Conservation (phyloP, 306 rosid genomes). For the Cucumis cinereus region DNA sequence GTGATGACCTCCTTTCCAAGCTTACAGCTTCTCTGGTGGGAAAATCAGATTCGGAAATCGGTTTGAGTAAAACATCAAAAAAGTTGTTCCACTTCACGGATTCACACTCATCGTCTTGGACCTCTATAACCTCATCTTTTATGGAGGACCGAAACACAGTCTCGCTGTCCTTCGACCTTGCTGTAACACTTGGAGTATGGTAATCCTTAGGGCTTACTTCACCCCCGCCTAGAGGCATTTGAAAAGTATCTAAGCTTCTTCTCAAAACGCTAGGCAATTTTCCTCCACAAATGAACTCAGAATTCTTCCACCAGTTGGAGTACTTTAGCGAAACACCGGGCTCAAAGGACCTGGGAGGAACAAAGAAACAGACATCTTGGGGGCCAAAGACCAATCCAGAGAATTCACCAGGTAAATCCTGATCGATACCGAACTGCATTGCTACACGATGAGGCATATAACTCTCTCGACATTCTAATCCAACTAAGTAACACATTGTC, state of each 20-base stretch:
- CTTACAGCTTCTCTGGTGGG: not conserved
- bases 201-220: not conserved
- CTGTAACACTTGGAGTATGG: not conserved
- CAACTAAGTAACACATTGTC: slow-evolving; percentile 25
- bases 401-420: slow-evolving; percentile 33
- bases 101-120: not conserved
- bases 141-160: not conserved
- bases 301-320: slow-evolving; percentile 32
- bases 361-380: not conserved
- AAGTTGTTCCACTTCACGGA: not conserved
- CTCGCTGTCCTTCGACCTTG: not conserved
- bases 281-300: not conserved
- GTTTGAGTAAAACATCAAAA: not conserved
- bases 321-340: slow-evolving; percentile 21
- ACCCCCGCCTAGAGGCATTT: not conserved
- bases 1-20: not conserved
- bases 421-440: slow-evolving; percentile 63
- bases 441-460: slow-evolving; percentile 45
- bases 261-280: not conserved
- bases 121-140: not conserved
- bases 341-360: slow-evolving; percentile 7
- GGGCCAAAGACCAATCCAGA: not conserved
- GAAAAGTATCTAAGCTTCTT: not conserved
- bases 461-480: slow-evolving; percentile 15
- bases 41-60: not conserved